These are phyloP conservation scores for Aspergillus sclerotiicarbonarius DNA, from an alignment of 495 filamentous ascomycete species.

Conservation along the genomic window DNA sequence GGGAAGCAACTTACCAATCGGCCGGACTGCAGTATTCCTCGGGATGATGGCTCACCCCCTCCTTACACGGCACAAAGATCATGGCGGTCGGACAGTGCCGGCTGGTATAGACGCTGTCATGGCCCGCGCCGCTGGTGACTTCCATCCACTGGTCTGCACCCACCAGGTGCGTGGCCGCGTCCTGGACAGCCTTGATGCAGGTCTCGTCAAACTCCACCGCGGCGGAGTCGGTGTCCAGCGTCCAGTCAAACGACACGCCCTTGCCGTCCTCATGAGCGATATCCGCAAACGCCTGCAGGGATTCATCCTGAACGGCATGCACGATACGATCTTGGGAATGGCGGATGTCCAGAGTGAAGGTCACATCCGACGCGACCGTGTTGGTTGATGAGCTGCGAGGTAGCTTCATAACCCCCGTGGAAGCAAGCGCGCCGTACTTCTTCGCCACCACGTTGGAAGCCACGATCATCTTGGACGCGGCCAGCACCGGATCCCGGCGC, in stretches of 20 bases:
- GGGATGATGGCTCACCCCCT: conserved; percentile 64
- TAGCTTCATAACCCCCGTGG: conserved; percentile 63
- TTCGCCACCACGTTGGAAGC: conserved; percentile 61
- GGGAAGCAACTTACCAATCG: conserved; percentile 47
- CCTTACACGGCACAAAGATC: conserved; percentile 62
- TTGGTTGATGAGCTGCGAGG: conserved; percentile 62
- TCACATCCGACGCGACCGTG: conserved; percentile 65
- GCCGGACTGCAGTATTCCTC: conserved; percentile 54
- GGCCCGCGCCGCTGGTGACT: conserved; percentile 54
- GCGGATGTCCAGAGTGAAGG: conserved; percentile 69
- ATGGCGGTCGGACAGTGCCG: conserved; percentile 56
- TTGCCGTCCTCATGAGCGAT: conserved; percentile 51
- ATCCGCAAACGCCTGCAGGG: conserved; percentile 41
- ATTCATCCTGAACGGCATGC: conserved; percentile 47
- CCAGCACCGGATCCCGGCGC: conserved; percentile 58
- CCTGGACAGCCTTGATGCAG: conserved; percentile 59
- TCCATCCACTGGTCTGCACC: conserved; percentile 35
- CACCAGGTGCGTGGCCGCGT: conserved; percentile 50
- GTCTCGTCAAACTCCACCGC: conserved; percentile 62
- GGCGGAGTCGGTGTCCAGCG: conserved; percentile 56
- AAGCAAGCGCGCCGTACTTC: conserved; percentile 51
- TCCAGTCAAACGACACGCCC: conserved; percentile 48
- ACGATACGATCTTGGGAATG: conserved; percentile 56
- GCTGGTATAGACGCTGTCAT: conserved; percentile 61
- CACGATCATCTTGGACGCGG: conserved; percentile 62